Percentiles rank a stretch among this genome's conserved stretches.
Evolutionary conservation across 2,329 filamentous ascomycete genomes (phyloP).

Genomic region (Colletotrichum sp.): DNA sequence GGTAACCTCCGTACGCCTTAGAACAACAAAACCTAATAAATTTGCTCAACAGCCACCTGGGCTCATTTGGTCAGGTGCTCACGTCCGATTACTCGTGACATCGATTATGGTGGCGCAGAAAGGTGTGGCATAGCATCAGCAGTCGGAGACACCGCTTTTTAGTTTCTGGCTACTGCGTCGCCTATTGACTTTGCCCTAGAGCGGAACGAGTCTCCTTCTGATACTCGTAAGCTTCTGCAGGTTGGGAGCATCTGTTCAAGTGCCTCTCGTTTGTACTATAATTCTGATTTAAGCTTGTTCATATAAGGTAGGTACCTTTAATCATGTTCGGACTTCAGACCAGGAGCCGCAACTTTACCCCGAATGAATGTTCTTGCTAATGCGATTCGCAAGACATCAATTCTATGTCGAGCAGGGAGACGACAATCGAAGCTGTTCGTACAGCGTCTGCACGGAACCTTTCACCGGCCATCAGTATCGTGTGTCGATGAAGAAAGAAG

Average conservation of each 20-base stretch:
- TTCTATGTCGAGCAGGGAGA: background rate
- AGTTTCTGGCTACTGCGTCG: background rate
- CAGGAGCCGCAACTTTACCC: background rate
- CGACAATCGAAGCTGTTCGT: background rate
- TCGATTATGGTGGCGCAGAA: background rate
- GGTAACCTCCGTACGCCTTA: background rate
- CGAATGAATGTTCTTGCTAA: background rate
- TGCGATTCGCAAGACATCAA: background rate
- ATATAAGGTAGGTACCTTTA: too few species aligned
- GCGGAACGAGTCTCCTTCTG: background rate
- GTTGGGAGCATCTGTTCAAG: background rate
- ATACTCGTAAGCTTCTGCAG: background rate
- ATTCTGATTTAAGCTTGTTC: background rate
- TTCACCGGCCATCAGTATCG: background rate
- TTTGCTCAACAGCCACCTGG: background rate
- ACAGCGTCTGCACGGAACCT: background rate
- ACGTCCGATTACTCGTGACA: background rate
- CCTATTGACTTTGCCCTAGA: background rate
- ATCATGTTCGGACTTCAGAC: background rate
- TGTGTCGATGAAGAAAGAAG: background rate
- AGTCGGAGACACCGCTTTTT: background rate
- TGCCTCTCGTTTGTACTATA: background rate
- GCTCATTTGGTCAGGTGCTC: background rate
- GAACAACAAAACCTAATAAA: background rate
- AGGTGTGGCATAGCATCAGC: background rate